A percentile compares a stretch with the other conserved stretches of the same genome.
These are phyloP conservation scores for Trichosanthes cucumerina DNA, from an alignment of 306 rosid species.

Conservation along the genomic window DNA sequence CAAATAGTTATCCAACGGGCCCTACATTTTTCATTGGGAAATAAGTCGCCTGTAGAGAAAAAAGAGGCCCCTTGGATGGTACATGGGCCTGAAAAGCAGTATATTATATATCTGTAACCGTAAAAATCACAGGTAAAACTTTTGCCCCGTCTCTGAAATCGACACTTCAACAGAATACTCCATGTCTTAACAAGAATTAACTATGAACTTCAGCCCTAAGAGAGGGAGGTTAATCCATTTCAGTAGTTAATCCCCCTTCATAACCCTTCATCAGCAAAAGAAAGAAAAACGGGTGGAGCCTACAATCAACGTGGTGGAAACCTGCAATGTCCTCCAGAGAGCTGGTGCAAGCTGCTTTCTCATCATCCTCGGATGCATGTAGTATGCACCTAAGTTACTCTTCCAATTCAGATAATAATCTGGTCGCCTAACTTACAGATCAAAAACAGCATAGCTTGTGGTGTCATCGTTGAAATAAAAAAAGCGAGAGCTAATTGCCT, in stretches of 20 bases:
- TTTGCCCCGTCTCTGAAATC: constrained; percentile 72
- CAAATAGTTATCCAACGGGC: too few relatives aligned
- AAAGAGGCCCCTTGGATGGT: constrained; percentile 72
- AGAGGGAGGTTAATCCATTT: constrained; percentile 30
- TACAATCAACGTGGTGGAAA: constrained; percentile 39
- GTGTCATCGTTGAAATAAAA: constrained; percentile 49
- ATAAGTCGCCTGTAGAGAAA: constrained; percentile 53
- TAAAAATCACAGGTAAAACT: constrained; percentile 76
- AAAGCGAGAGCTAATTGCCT: constrained; percentile 46
- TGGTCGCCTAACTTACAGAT: constrained; percentile 18
- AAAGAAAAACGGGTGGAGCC: constrained; percentile 63
- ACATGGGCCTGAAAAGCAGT: constrained; percentile 78
- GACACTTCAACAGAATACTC: constrained; percentile 61
- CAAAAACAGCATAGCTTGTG: constrained; percentile 28
- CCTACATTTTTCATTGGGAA: background rate
- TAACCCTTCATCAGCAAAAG: constrained; percentile 68
- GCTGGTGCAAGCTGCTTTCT: constrained; percentile 45
- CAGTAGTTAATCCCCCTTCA: constrained; percentile 39
- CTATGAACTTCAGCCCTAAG: constrained; percentile 49
- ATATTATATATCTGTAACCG: constrained; percentile 79
- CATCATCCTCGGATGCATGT: constrained; percentile 53
- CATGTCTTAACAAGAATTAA: constrained; percentile 64
- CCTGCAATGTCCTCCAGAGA: constrained; percentile 56
- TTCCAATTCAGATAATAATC: constrained; percentile 52
- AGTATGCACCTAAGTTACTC: constrained; percentile 71